Percentiles rank a stretch among this genome's conserved stretches.
phyloP scores from a whole-genome alignment of 2,329 filamentous ascomycete species.

The Lachnellula subtilissima region DNA sequence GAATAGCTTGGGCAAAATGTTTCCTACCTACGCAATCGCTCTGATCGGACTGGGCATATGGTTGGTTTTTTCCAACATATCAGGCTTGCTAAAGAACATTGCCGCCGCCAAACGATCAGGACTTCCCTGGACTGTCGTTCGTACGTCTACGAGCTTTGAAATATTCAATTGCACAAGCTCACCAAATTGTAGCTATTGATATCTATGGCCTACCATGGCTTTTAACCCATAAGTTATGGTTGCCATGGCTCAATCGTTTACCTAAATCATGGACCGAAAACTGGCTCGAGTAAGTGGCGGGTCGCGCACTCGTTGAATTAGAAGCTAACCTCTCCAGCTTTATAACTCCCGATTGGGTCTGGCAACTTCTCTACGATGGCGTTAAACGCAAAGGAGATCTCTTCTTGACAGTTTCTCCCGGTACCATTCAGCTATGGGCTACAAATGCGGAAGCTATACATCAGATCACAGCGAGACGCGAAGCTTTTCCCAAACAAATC shows the following conservation, averaged over 20 bases:
- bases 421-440: constrained; percentile 48
- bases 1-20: constrained; percentile 15
- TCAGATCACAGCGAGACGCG: constrained; percentile 61
- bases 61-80: constrained; percentile 19
- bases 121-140: constrained; percentile 48
- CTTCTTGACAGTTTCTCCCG: constrained; percentile 60
- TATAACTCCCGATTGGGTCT: constrained; percentile 57
- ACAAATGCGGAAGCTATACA: constrained; percentile 61
- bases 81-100: constrained; percentile 42
- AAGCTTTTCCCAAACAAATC: constrained; percentile 67
- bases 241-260: constrained; percentile 50
- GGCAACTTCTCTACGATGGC: constrained; percentile 48
- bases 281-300: constrained; percentile 53
- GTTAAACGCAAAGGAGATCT: constrained; percentile 58
- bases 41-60: constrained; percentile 18
- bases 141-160: constrained; percentile 37
- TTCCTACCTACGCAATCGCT: constrained; percentile 17
- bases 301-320: neutral
- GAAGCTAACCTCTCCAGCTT: constrained; percentile 35
- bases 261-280: constrained; percentile 51
- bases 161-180: neutral
- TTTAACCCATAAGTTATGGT: constrained; percentile 48
- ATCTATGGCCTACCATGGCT: constrained; percentile 53
- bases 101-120: constrained; percentile 46
- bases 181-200: constrained; percentile 35